Evolutionary conservation across 352 stramenopile genomes (phyloP), one percentile per base, ranked within the genome.

Genomic region (Peronospora belbahrii): DNA sequence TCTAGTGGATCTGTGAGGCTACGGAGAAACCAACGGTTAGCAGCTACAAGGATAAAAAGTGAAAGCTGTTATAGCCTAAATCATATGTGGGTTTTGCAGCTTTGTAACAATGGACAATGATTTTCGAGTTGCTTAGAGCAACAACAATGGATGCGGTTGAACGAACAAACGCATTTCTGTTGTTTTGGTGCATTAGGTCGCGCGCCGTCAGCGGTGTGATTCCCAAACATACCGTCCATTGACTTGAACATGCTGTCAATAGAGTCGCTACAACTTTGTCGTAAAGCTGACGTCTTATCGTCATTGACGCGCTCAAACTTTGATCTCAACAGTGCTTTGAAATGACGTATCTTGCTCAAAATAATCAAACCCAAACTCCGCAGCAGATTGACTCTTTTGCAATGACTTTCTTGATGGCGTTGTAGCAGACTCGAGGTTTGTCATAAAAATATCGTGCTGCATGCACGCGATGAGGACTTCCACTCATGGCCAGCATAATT

Each of bases 301-400:
- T 70, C 60, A 48, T 20, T 53, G 33, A n/a, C 40, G 48, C 32
- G 41, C 42, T 17, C 55, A n/a, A n/a, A n/a, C n/a, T n/a, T n/a
- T n/a, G n/a, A n/a, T n/a, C n/a, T n/a, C n/a, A n/a, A n/a, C n/a
- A n/a, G n/a, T n/a, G n/a, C n/a, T n/a, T n/a, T n/a, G 73, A 22
- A 88, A 72, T 19, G 52, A 40, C 8, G 65, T 62, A 46, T 88
- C 77, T 9, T 64, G 62, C 55, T 83, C 77, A 13, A 70, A 83
- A 1, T 74, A 88, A 38, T 88, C 74, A 23, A 88, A 88, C n/a
- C n/a, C n/a, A 7, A 65, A 66, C 42, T 86, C 74, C n/a, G 46
- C 52, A 42, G n/a, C 77, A 88, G 20, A 67, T 57, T 20, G 74
- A 68, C 10, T 84, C 62, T 28, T 77, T 78, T 38, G 85, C 72